Evolutionary conservation across 129 eudicot genomes (phyloP).

Genomic region (Flaveria linearis): DNA sequence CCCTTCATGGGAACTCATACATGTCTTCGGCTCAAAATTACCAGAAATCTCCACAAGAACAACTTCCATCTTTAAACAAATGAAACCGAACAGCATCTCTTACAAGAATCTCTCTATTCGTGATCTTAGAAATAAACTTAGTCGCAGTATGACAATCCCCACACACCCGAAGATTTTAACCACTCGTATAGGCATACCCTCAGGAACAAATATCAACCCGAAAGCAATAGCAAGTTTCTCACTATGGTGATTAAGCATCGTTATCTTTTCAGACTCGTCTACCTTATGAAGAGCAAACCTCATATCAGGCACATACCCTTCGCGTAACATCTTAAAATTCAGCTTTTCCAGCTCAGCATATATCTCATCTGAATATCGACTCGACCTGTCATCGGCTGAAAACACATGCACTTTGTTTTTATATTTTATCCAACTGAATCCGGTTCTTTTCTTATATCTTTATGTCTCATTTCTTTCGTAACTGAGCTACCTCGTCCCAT

Average conservation of each 20-base stretch:
- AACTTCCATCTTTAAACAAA: constrained; percentile 78
- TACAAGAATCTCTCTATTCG: constrained; percentile 82
- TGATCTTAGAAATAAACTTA: constrained; percentile 75
- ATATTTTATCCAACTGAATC: constrained; percentile 91
- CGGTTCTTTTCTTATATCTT: constrained; percentile 76
- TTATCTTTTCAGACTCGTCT: constrained; percentile 67
- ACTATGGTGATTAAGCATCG: constrained; percentile 84
- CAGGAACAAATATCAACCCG: constrained; percentile 75
- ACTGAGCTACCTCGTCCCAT: constrained; percentile 79
- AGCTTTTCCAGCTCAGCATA: constrained; percentile 64
- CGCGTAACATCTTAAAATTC: constrained; percentile 56
- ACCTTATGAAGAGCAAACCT: constrained; percentile 78
- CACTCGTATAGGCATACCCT: constrained; percentile 61
- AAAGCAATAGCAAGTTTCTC: constrained; percentile 95
- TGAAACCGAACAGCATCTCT: constrained; percentile 85
- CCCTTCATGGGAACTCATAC: background rate
- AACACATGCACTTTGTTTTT: constrained; percentile 77
- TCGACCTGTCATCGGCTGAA: constrained; percentile 92
- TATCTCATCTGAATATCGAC: constrained; percentile 61
- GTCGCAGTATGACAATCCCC: constrained; percentile 90
- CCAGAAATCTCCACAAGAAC: constrained; percentile 99
- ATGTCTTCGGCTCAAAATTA: constrained; percentile 29
- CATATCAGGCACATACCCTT: constrained; percentile 83
- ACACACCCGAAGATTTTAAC: constrained; percentile 89
- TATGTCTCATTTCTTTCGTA: constrained; percentile 73